phyloP scores from a whole-genome alignment of 2,329 filamentous ascomycete genomes.

The Lachnellula hyalina region DNA sequence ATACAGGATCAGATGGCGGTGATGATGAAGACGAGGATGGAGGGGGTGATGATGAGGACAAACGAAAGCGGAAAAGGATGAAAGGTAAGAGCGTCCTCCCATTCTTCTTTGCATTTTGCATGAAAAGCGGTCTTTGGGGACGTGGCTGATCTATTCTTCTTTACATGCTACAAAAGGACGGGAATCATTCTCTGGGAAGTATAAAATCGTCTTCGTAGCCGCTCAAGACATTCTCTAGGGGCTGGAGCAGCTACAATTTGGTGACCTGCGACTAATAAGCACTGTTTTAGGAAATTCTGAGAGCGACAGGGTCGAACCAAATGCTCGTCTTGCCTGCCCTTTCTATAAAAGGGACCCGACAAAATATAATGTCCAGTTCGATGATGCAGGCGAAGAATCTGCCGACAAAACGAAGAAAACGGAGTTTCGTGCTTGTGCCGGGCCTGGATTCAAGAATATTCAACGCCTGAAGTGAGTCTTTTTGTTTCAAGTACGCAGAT shows the following conservation, averaged over 20 bases:
- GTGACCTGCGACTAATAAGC: not conserved
- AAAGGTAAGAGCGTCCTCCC: not conserved
- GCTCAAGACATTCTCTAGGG: too few relatives aligned
- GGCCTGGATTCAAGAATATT: slow-evolving; percentile 9
- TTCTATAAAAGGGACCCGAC: slow-evolving; percentile 5
- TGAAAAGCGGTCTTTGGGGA: too few relatives aligned
- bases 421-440: slow-evolving; percentile 5
- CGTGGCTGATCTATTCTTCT: too few relatives aligned
- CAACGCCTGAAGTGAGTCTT: slow-evolving; percentile 8
- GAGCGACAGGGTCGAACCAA: not conserved
- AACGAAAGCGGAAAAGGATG: not conserved
- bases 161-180: too few relatives aligned
- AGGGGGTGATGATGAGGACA: slow-evolving; percentile 5
- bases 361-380: slow-evolving; percentile 8
- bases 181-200: too few relatives aligned
- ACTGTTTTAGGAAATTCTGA: not conserved
- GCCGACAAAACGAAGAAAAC: not conserved
- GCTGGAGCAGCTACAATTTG: too few relatives aligned
- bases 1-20: not conserved
- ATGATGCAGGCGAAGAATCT: not conserved
- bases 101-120: too few relatives aligned
- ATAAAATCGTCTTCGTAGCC: too few relatives aligned
- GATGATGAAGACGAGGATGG: slow-evolving; percentile 6
- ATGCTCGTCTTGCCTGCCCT: slow-evolving; percentile 9
- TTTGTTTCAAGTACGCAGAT: not conserved